Conservation (phyloP, 2,329 filamentous ascomycete species). For the Arthrobotrys sinensis region DNA sequence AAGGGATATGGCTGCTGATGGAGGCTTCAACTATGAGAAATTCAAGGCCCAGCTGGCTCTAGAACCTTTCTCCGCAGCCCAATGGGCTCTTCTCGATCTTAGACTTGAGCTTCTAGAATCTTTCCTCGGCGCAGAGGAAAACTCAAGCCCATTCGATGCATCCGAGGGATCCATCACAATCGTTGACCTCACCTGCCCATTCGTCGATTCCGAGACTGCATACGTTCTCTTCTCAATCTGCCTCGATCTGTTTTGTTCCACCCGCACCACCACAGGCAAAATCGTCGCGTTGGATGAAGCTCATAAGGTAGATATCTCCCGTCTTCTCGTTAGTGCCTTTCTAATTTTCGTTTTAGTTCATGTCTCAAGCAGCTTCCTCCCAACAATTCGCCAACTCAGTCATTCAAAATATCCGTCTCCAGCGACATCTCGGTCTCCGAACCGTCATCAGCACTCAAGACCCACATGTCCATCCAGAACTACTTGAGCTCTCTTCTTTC, state of each 20-base stretch:
- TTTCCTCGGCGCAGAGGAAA: slow-evolving; percentile 62
- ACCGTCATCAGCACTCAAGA: slow-evolving; percentile 84
- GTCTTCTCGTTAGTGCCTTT: no score
- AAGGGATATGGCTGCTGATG: slow-evolving; percentile 64
- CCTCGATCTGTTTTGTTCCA: slow-evolving; percentile 77
- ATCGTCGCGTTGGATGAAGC: slow-evolving; percentile 82
- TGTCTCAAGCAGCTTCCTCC: slow-evolving; percentile 70
- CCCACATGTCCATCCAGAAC: slow-evolving; percentile 77
- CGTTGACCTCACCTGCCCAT: slow-evolving; percentile 81
- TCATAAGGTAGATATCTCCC: slow-evolving; percentile 72
- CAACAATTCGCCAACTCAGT: slow-evolving; percentile 75
- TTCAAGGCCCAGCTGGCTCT: slow-evolving; percentile 62
- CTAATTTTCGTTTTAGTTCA: slow-evolving; percentile 31
- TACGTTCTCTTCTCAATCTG: slow-evolving; percentile 82
- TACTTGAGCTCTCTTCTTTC: slow-evolving; percentile 81
- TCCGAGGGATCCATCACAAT: slow-evolving; percentile 74
- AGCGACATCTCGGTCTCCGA: slow-evolving; percentile 78
- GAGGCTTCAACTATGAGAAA: slow-evolving; percentile 63
- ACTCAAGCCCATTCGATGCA: slow-evolving; percentile 51
- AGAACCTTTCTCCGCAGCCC: slow-evolving; percentile 49
- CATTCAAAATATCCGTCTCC: slow-evolving; percentile 76
- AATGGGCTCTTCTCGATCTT: slow-evolving; percentile 63
- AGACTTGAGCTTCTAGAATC: slow-evolving; percentile 64
- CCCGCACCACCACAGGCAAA: slow-evolving; percentile 66
- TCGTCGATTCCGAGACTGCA: slow-evolving; percentile 76